phyloP scores from a whole-genome alignment of 2,329 filamentous ascomycete species.

The Cladosporium austrohemisphaericum region DNA sequence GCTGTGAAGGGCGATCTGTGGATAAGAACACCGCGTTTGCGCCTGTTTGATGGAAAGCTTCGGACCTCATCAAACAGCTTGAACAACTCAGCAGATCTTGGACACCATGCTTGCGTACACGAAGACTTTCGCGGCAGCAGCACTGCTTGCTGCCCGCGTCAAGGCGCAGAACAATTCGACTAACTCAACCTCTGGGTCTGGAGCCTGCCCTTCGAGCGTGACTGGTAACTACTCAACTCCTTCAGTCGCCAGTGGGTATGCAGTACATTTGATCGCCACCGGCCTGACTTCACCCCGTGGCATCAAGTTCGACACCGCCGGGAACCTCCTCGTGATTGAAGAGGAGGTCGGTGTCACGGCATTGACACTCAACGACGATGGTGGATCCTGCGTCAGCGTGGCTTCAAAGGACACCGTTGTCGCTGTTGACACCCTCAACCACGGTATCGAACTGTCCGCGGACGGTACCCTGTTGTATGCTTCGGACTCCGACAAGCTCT shows the following conservation, averaged over 20 bases:
- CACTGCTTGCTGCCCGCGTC: neutral
- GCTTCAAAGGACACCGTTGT: conserved; percentile 25
- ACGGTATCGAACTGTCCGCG: conserved; percentile 47
- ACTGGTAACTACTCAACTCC: conserved; percentile 37
- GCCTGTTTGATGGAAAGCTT: neutral
- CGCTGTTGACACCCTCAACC: conserved; percentile 41
- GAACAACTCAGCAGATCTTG: neutral
- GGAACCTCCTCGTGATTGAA: conserved; percentile 50
- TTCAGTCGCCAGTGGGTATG: conserved; percentile 41
- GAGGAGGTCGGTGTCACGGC: conserved; percentile 29
- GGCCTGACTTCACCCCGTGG: conserved; percentile 44
- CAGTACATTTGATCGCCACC: conserved; percentile 45
- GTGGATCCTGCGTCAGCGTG: conserved; percentile 25
- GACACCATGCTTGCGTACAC: neutral
- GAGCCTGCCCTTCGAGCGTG: conserved; percentile 36
- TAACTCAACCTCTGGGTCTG: neutral
- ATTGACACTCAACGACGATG: conserved; percentile 23
- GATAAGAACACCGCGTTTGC: neutral
- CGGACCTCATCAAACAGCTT: neutral
- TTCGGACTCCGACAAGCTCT: conserved; percentile 58
- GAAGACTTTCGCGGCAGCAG: neutral
- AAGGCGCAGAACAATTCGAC: neutral
- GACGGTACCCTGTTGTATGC: conserved; percentile 51
- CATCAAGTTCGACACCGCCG: conserved; percentile 46
- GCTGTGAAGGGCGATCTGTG: neutral